A percentile compares a stretch with the other conserved stretches of the same genome.
Evolutionary conservation across 495 filamentous ascomycete species (phyloP).

Genomic region (Penicillium cinerascens): DNA sequence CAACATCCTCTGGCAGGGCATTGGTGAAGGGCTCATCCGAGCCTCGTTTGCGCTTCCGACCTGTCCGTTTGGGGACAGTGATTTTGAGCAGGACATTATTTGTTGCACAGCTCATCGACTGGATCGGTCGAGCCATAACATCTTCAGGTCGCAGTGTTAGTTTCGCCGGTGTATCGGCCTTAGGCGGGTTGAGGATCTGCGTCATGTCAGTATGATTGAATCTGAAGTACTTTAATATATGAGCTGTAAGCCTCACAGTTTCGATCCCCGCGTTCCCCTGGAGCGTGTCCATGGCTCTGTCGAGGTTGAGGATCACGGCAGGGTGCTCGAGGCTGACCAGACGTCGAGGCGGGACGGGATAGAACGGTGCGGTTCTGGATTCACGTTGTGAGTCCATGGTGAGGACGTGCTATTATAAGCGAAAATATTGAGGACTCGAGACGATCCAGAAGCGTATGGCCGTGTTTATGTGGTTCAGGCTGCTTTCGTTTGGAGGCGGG

Average conservation of each 20-base stretch:
- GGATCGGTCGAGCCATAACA: conserved; percentile 66
- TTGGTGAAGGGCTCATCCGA: conserved; percentile 59
- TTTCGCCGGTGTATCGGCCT: conserved; percentile 40
- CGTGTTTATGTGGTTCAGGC: no score
- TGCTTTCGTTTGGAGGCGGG: background rate
- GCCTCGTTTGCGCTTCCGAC: conserved; percentile 76
- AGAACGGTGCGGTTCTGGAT: conserved; percentile 49
- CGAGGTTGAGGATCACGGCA: conserved; percentile 73
- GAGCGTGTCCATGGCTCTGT: conserved; percentile 76
- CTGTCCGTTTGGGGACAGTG: conserved; percentile 80
- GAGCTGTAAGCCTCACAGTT: conserved; percentile 48
- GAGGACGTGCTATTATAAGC: background rate
- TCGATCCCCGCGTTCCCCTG: conserved; percentile 62
- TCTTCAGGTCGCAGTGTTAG: conserved; percentile 75
- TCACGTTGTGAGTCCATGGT: conserved; percentile 22
- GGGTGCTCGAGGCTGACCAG: conserved; percentile 87
- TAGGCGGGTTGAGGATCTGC: conserved; percentile 43
- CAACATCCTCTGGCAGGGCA: conserved; percentile 4
- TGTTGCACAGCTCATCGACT: conserved; percentile 65
- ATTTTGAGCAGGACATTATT: conserved; percentile 84
- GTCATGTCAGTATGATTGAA: conserved; percentile 6
- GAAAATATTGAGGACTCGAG: background rate
- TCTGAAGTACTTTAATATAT: background rate
- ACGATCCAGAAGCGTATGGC: background rate
- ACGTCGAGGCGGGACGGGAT: conserved; percentile 56